These are phyloP conservation scores for Pythium scleroteichum DNA, from an alignment of 352 stramenopile genomes.

Conservation along the genomic window DNA sequence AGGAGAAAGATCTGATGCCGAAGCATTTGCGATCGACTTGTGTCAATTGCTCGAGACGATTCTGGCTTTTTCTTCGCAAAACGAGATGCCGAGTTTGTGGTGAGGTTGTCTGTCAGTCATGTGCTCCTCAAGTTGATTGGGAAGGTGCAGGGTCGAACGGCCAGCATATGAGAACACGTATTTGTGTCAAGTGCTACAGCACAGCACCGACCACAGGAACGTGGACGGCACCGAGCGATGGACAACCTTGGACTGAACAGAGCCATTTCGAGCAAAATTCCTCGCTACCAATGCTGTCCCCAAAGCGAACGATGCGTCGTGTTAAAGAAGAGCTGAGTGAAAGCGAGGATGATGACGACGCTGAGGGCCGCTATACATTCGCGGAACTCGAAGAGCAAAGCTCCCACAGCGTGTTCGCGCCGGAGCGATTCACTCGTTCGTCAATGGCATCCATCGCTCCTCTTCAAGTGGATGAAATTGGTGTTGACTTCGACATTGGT, in stretches of 20 bases:
- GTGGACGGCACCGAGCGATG: conserved; percentile 18
- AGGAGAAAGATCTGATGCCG: conserved; percentile 67
- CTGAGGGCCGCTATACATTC: conserved; percentile 27
- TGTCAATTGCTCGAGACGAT: conserved; percentile 61
- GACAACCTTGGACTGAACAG: conserved; percentile 26
- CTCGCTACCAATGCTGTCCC: conserved; percentile 13
- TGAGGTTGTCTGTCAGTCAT: conserved; percentile 74
- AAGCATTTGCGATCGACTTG: conserved; percentile 60
- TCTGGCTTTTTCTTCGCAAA: conserved; percentile 73
- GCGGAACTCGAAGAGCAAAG: conserved; percentile 30
- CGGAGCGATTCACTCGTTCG: conserved; percentile 28
- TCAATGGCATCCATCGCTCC: conserved; percentile 22
- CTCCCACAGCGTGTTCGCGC: conserved; percentile 29
- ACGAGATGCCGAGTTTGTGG: conserved; percentile 72
- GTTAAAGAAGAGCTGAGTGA: conserved; percentile 11
- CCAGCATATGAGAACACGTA: conserved; percentile 46
- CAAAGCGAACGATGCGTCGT: conserved; percentile 12
- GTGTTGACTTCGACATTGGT: conserved; percentile 8
- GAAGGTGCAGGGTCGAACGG: conserved; percentile 28
- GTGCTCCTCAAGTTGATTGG: conserved; percentile 58
- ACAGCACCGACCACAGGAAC: conserved; percentile 26
- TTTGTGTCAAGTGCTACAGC: conserved; percentile 60
- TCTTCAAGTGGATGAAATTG: conserved; percentile 24
- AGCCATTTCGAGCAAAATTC: conserved; percentile 21
- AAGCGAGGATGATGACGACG: conserved; percentile 4